Evolutionary conservation across 2,329 filamentous ascomycete genomes (phyloP).

Genomic region (Malbranchea cinnamomea): DNA sequence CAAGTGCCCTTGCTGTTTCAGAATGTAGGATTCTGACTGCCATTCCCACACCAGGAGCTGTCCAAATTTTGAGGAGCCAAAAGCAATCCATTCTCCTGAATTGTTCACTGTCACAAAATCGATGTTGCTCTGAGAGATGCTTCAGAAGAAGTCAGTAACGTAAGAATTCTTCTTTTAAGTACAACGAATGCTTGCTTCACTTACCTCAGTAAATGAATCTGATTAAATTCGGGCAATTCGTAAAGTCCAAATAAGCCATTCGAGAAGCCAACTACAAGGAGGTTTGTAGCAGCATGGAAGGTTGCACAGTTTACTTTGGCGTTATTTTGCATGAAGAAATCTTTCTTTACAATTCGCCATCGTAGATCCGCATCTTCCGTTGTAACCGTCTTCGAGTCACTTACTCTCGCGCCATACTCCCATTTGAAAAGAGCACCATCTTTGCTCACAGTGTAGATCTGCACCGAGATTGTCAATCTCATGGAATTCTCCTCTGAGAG

Average conservation of each 20-base stretch:
- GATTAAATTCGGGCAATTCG: slow-evolving; percentile 89
- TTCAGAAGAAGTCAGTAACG: slow-evolving; percentile 28
- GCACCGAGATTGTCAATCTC: slow-evolving; percentile 3
- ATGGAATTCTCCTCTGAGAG: slow-evolving; percentile 1
- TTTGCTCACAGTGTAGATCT: slow-evolving; percentile 88
- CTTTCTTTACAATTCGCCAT: slow-evolving; percentile 81
- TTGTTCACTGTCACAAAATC: slow-evolving; percentile 90
- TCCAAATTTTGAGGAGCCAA: slow-evolving; percentile 86
- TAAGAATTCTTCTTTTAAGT: slow-evolving; percentile 3
- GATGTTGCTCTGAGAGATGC: slow-evolving; percentile 93
- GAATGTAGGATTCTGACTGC: slow-evolving; percentile 96
- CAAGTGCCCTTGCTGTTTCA: slow-evolving; percentile 96
- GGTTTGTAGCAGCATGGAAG: slow-evolving; percentile 71
- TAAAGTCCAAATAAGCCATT: slow-evolving; percentile 89
- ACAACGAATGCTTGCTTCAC: slow-evolving; percentile 1
- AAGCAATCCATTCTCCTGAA: slow-evolving; percentile 90
- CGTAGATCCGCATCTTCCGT: slow-evolving; percentile 53
- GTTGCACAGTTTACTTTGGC: slow-evolving; percentile 79
- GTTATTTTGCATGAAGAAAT: slow-evolving; percentile 88
- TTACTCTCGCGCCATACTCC: slow-evolving; percentile 57
- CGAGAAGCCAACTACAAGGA: slow-evolving; percentile 94
- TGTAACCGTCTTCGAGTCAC: slow-evolving; percentile 45
- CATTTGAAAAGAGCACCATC: slow-evolving; percentile 94
- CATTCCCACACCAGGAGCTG: slow-evolving; percentile 99
- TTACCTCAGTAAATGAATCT: slow-evolving; percentile 65